Evolutionary conservation across 2,329 filamentous ascomycete species (phyloP).

Genomic region (Geosmithia putterillii): DNA sequence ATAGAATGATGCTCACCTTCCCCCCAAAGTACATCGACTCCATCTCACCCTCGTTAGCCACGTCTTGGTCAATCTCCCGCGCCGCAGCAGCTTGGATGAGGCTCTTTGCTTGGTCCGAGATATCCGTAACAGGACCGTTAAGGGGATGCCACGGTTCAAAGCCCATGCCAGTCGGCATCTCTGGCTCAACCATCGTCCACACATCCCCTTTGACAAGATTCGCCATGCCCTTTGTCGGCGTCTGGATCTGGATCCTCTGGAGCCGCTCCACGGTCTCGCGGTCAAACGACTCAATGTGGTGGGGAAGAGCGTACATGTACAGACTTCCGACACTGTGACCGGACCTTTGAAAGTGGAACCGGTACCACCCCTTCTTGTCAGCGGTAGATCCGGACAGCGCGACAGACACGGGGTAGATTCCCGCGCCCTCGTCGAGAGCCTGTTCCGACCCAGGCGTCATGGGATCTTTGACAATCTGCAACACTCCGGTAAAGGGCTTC

Average conservation of each 20-base stretch:
- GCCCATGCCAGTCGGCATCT: constrained; percentile 61
- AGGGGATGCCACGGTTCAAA: constrained; percentile 67
- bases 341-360: constrained; percentile 57
- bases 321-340: constrained; percentile 50
- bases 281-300: constrained; percentile 71
- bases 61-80: constrained; percentile 66
- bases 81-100: constrained; percentile 50
- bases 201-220: constrained; percentile 57
- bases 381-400: constrained; percentile 50
- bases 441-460: constrained; percentile 41
- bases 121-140: constrained; percentile 26
- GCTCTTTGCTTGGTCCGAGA: constrained; percentile 43
- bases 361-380: constrained; percentile 56
- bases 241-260: constrained; percentile 52
- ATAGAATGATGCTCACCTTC: constrained; percentile 40
- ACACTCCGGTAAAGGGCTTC: constrained; percentile 58
- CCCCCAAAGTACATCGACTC: constrained; percentile 91
- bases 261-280: constrained; percentile 33
- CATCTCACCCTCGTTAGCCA: constrained; percentile 58
- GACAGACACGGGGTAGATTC: constrained; percentile 58
- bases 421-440: constrained; percentile 63
- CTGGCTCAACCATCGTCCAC: constrained; percentile 67
- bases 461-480: constrained; percentile 77
- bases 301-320: constrained; percentile 79
- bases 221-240: constrained; percentile 75